Evolutionary conservation across 2,329 filamentous ascomycete species (phyloP).

Genomic region (Fusarium armeniacum): DNA sequence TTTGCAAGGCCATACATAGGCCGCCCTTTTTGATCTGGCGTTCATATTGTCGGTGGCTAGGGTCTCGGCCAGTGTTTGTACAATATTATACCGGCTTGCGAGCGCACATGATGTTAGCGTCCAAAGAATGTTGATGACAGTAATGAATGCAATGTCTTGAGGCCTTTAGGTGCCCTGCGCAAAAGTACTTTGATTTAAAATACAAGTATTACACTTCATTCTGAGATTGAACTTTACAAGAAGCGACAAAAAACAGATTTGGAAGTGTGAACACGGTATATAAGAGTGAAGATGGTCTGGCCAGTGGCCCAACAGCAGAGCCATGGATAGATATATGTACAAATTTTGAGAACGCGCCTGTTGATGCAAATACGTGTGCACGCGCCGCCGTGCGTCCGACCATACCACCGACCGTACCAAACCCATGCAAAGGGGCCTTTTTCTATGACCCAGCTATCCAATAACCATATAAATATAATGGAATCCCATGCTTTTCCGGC

Average conservation of each 20-base stretch:
- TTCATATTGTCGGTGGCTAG: slow-evolving; percentile 20
- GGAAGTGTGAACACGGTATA: slow-evolving; percentile 34
- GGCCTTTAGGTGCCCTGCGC: slow-evolving; percentile 5
- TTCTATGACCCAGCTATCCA: slow-evolving; percentile 25
- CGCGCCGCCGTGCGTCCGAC: slow-evolving; percentile 29
- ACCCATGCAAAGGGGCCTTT: slow-evolving; percentile 25
- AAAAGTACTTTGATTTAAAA: slow-evolving; percentile 2
- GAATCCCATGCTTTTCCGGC: slow-evolving; percentile 35
- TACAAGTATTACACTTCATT: neutral
- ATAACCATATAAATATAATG: slow-evolving; percentile 38
- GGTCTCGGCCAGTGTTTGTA: slow-evolving; percentile 15
- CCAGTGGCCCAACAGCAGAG: slow-evolving; percentile 35
- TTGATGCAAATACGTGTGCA: slow-evolving; percentile 46
- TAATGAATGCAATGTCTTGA: slow-evolving; percentile 38
- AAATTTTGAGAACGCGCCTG: slow-evolving; percentile 46
- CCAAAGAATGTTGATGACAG: slow-evolving; percentile 27
- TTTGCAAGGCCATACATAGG: slow-evolving; percentile 55
- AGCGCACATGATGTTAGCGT: slow-evolving; percentile 15
- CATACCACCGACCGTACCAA: slow-evolving; percentile 27
- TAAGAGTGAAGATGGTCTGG: slow-evolving; percentile 51
- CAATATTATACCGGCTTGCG: slow-evolving; percentile 12
- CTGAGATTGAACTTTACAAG: neutral
- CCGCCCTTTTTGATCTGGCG: slow-evolving; percentile 15
- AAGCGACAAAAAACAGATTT: neutral
- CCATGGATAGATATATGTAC: slow-evolving; percentile 35